These are phyloP conservation scores for Hippophae rhamnoides DNA, from an alignment of 306 rosid species.

Conservation along the genomic window DNA sequence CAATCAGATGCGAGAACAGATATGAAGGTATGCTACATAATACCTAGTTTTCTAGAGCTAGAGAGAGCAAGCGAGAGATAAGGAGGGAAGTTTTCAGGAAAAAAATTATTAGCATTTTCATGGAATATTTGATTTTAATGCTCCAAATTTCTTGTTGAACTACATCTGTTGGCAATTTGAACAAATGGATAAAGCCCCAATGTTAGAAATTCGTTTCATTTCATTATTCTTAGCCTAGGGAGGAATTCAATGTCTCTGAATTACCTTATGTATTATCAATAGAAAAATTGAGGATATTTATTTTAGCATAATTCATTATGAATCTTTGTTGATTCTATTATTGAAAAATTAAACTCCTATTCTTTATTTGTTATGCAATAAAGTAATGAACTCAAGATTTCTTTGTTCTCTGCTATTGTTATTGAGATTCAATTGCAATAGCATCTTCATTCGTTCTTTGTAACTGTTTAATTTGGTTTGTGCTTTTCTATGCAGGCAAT, in stretches of 20 bases:
- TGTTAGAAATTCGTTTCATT: too few relatives aligned
- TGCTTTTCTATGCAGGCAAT: constrained; percentile 47
- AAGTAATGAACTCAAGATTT: too few relatives aligned
- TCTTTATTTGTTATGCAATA: neutral
- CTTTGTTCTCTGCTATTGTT: neutral
- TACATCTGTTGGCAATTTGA: too few relatives aligned
- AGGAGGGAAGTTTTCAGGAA: too few relatives aligned
- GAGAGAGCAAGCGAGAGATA: neutral
- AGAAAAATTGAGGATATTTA: neutral
- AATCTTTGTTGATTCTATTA: neutral
- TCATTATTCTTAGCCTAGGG: too few relatives aligned
- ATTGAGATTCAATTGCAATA: neutral
- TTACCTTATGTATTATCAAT: neutral
- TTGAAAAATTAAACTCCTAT: neutral
- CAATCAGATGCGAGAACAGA: constrained; percentile 72
- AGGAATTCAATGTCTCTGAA: neutral
- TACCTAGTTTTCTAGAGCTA: constrained; percentile 8
- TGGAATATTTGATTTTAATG: too few relatives aligned
- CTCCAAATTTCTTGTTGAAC: too few relatives aligned
- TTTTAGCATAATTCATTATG: neutral
- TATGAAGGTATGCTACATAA: constrained; percentile 56
- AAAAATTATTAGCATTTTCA: too few relatives aligned
- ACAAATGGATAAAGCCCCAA: too few relatives aligned
- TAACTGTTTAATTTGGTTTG: neutral
- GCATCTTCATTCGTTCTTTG: neutral